These are phyloP conservation scores for Metschnikowia kofuensis DNA, from an alignment of 805 yeast species.

Conservation along the genomic window DNA sequence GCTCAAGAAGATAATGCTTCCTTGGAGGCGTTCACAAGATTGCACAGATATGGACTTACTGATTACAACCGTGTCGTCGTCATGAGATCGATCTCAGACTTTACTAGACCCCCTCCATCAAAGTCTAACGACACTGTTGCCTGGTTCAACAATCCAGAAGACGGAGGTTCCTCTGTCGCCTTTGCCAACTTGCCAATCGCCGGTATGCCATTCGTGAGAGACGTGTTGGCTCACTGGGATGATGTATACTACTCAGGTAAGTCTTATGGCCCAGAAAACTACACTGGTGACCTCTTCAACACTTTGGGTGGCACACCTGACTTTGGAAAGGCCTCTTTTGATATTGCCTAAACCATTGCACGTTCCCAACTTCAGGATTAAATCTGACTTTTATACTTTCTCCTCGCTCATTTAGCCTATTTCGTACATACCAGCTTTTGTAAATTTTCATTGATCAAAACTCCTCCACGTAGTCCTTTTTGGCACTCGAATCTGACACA, in stretches of 20 bases:
- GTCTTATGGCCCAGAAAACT: slow-evolving; percentile 45
- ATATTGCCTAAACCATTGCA: slow-evolving; percentile 18
- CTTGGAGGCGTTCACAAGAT: slow-evolving; percentile 56
- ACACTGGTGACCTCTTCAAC: slow-evolving; percentile 60
- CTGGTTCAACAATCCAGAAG: slow-evolving; percentile 47
- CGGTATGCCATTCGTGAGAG: slow-evolving; percentile 52
- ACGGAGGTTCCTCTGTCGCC: slow-evolving; percentile 52
- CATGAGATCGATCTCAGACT: slow-evolving; percentile 62
- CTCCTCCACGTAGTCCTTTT: slow-evolving; percentile 2
- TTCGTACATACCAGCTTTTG: neutral
- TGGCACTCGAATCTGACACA: slow-evolving; percentile 16
- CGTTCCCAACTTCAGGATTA: neutral
- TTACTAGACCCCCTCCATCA: slow-evolving; percentile 50
- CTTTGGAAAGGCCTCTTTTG: slow-evolving; percentile 32
- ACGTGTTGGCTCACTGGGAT: slow-evolving; percentile 50
- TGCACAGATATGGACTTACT: slow-evolving; percentile 51
- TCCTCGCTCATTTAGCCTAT: neutral
- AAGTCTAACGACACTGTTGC: slow-evolving; percentile 42
- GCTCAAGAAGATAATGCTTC: slow-evolving; percentile 71
- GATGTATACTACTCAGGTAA: slow-evolving; percentile 29
- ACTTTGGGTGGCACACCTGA: slow-evolving; percentile 48
- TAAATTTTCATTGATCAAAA: neutral
- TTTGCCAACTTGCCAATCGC: slow-evolving; percentile 51
- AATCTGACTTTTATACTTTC: neutral
- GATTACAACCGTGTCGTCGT: slow-evolving; percentile 57